Base-by-base conservation (phyloP, 2,329 filamentous ascomycete species). In the Drechslerella dactyloides region DNA sequence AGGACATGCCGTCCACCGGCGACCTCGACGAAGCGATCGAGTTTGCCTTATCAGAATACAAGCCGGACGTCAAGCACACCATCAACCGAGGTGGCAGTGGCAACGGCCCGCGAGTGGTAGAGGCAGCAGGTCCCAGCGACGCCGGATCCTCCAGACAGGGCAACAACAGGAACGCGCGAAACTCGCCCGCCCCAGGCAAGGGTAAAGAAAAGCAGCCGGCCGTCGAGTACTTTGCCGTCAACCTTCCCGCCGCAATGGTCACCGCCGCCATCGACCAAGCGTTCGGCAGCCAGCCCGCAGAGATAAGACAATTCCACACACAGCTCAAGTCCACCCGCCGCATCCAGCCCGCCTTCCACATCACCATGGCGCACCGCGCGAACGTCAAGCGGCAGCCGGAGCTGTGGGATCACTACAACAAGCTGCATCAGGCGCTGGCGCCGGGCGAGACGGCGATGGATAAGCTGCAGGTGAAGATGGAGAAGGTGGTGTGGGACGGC, bases 281-380 rank as follows among this genome's bases (percentile, higher is more conserved):
- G 13, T 97, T 99, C 79, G 81, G 82, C 21, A 80, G 82, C 4
- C 80, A 83, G 4, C 76, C 85, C 0, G 80, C 86, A 2, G 81
- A 85, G 15, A 82, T 82, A 33, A 82, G 85, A n/a, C 83, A 82
- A 21, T 88, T 96, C 77, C 99, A 90, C 82, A 85, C 85, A 76
- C 86, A 90, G 65, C 84, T 99, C 35, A 85, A 89, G 79, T 84
- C 89, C 75, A 85, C 84, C 1, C 85, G 88, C 19, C 90, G 94
- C 61, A 81, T 97, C 4, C 93, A 97, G 79, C 78, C 84, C n/a
- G 84, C 87, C 44, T 99, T 97, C 79, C 94, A 99, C 78, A 90
- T 99, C 66, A 99, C 94, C 0, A 85, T 99, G 42, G 91, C 97
- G 79, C 94, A 99, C 80, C 88, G 89, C 52, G 87, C 88, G 10